These are phyloP conservation scores for Hysterium pulicare DNA, from an alignment of 2,329 filamentous ascomycete genomes.

Conservation along the genomic window DNA sequence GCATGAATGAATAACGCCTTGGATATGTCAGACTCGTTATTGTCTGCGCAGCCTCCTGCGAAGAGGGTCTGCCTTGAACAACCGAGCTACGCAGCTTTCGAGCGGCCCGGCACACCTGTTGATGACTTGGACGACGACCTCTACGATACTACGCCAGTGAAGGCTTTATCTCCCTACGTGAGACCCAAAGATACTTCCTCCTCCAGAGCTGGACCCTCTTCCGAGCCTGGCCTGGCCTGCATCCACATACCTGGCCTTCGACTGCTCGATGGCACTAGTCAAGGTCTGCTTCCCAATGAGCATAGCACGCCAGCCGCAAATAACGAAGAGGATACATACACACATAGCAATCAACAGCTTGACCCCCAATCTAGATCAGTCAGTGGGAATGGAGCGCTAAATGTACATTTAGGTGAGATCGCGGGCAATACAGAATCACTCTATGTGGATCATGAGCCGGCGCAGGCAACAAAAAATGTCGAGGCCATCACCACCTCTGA, in stretches of 20 bases:
- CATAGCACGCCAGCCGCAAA: too few species aligned
- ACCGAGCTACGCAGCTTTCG: conserved; percentile 33
- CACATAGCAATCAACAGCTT: background rate
- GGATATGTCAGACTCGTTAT: background rate
- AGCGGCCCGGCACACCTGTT: conserved; percentile 37
- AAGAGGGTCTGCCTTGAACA: conserved; percentile 42
- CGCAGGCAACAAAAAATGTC: background rate
- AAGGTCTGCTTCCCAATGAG: too few species aligned
- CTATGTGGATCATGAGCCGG: background rate
- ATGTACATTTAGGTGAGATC: background rate
- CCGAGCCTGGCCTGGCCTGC: conserved; percentile 19
- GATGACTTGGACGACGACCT: conserved; percentile 40
- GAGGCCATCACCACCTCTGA: background rate
- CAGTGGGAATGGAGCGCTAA: too few species aligned
- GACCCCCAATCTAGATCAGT: too few species aligned
- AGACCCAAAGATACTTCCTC: conserved; percentile 11
- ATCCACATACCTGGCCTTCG: conserved; percentile 34
- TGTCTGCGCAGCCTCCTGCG: conserved; percentile 29
- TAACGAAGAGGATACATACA: background rate
- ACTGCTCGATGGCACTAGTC: conserved; percentile 19
- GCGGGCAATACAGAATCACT: background rate
- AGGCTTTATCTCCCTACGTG: conserved; percentile 19
- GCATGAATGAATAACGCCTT: too few species aligned
- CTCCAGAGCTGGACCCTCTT: conserved; percentile 21
- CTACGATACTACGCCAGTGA: conserved; percentile 31